Base-by-base conservation (phyloP, 164 flowering plant genomes). In the Vitis cinerea region DNA sequence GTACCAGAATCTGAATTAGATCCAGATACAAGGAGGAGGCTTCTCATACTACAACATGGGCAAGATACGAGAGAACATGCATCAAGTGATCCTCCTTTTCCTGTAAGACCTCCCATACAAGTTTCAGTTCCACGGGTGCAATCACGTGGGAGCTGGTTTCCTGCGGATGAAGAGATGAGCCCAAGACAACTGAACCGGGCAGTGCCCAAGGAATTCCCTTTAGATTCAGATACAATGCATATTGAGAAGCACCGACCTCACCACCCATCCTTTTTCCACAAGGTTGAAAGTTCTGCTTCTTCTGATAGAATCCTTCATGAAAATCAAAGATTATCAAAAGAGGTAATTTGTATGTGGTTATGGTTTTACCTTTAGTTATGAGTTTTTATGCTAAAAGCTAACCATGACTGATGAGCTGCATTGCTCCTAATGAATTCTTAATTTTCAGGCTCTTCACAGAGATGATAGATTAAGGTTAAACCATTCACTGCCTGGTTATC, bases 1-100 rank as follows among this genome's bases (percentile, higher is more conserved):
- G 97, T 95, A 57, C 97, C 97, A 8, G 99, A 93, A 81, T 93
- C 97, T 64, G 99, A 95, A 84, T 74, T 95, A 77, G 99, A 95
- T 85, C 98, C 99, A 65, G 98, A 96, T 79, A 96, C 97, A 71
- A 85, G 99, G 83, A 86, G 99, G 77, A 81, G 99, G 82, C 94
- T 93, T 65, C 91, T 96, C 19, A 96, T 96, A 59, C 80, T 96
- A 86, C 99, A 93, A 66, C 99, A 96, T 81, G 99, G 99, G 61
- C 92, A 86, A 75, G 99, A 96, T 81, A 77, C 69, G 30, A 86
- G 97, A 78, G 99, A 93, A 23, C 81, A 73, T 9, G 55, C 77
- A 51, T 59, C 87, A n/a, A 77, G 62, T 77, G 97, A 93, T 68
- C 80, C 90, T 68, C 75, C 92, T 19, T 83, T 89, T 81, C 88